A percentile compares a stretch with the other conserved stretches of the same genome.
Conservation (phyloP, 495 filamentous ascomycete species). For the Aspergillus sclerotioniger region DNA sequence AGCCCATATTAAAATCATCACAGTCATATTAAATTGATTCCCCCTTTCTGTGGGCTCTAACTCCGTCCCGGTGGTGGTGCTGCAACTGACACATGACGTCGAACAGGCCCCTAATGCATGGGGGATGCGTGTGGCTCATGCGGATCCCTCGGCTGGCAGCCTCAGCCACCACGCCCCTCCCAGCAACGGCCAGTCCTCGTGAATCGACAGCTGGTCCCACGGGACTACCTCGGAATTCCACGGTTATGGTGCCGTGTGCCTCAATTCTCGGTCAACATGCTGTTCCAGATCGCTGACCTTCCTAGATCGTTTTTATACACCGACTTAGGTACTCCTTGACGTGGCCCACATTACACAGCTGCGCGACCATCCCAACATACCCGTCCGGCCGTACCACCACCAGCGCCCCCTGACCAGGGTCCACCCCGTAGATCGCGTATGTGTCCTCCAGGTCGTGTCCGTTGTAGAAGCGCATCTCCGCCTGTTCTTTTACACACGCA, state of each 20-base stretch:
- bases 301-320: slow-evolving; percentile 4
- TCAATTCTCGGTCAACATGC: background rate
- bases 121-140: background rate
- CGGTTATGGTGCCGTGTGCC: too few relatives aligned
- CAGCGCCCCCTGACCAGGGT: slow-evolving; percentile 54
- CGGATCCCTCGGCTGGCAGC: background rate
- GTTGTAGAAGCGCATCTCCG: slow-evolving; percentile 57
- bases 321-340: slow-evolving; percentile 6
- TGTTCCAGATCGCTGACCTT: background rate
- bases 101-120: background rate
- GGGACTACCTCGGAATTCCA: too few relatives aligned
- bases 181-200: background rate
- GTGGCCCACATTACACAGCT: slow-evolving; percentile 44
- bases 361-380: slow-evolving; percentile 58
- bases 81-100: background rate
- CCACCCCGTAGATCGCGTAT: slow-evolving; percentile 60
- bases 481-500: slow-evolving; percentile 51
- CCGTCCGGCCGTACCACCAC: slow-evolving; percentile 62
- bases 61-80: background rate
- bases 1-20: background rate
- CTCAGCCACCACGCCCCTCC: background rate
- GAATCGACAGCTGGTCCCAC: background rate
- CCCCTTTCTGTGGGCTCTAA: too few relatives aligned
- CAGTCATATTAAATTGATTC: too few relatives aligned
- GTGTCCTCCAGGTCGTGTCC: slow-evolving; percentile 64